phyloP scores from a whole-genome alignment of 2,329 filamentous ascomycete species.

The Lasiodiplodia hormozganensis region DNA sequence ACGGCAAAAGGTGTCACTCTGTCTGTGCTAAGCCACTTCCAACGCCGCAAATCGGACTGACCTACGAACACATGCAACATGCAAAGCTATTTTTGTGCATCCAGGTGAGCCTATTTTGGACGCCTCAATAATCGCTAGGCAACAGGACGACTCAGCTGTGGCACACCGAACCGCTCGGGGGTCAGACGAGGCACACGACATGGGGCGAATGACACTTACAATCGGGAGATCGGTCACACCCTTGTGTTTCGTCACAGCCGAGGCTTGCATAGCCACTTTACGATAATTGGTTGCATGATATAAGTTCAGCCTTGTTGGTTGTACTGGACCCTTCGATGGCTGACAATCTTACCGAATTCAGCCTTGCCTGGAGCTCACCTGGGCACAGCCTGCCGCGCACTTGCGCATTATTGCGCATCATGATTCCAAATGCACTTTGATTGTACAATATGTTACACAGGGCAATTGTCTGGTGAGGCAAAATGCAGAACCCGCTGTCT shows the following conservation, averaged over 20 bases:
- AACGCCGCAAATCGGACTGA: background rate
- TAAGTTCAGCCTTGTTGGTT: background rate
- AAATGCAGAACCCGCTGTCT: background rate
- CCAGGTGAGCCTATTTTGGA: background rate
- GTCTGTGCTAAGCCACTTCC: background rate
- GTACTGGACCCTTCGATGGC: background rate
- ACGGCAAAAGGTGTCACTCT: background rate
- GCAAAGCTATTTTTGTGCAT: background rate
- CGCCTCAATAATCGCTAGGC: background rate
- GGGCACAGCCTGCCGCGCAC: background rate
- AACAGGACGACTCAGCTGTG: background rate
- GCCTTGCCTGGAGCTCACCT: background rate
- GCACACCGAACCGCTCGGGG: background rate
- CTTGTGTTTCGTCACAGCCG: background rate
- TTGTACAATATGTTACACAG: no score
- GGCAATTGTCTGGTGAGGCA: background rate
- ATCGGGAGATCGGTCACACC: background rate
- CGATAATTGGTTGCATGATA: background rate
- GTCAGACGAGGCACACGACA: background rate
- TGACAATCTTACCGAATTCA: background rate
- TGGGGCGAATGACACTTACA: background rate
- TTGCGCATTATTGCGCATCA: background rate
- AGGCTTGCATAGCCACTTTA: background rate
- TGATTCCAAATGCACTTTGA: background rate
- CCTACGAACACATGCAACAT: background rate